Conservation (phyloP, 768 basidiomycete genomes). For the Erythrobasidium yunnanense region DNA sequence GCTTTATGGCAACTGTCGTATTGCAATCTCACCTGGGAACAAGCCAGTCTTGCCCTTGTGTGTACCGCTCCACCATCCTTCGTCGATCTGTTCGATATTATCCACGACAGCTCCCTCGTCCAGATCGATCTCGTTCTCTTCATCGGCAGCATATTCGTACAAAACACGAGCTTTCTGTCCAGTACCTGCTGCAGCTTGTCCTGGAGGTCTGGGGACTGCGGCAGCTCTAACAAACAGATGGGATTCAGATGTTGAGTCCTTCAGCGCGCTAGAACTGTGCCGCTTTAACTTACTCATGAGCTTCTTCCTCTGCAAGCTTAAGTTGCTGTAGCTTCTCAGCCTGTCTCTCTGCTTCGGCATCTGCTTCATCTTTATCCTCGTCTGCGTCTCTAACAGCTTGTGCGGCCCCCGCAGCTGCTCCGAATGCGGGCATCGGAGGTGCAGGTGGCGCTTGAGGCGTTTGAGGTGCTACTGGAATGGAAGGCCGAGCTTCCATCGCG, state of each 20-base stretch:
- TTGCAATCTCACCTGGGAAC: conserved; percentile 69
- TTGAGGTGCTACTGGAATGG: neutral
- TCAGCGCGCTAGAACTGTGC: neutral
- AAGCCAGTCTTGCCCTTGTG: conserved; percentile 65
- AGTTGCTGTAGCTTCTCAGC: conserved; percentile 17
- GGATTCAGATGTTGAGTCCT: neutral
- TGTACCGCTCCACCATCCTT: conserved; percentile 82
- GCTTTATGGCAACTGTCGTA: too few relatives aligned
- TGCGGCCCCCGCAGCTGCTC: conserved; percentile 32
- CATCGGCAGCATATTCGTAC: conserved; percentile 70
- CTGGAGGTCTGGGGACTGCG: conserved; percentile 29
- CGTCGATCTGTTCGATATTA: conserved; percentile 70
- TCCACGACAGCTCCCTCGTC: conserved; percentile 70
- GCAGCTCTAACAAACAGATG: neutral
- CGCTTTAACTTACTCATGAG: conserved; percentile 17
- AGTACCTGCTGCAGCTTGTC: conserved; percentile 26
- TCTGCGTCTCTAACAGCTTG: conserved; percentile 37
- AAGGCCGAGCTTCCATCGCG: conserved; percentile 26
- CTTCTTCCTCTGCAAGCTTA: conserved; percentile 25
- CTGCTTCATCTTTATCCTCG: conserved; percentile 16
- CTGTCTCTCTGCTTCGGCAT: conserved; percentile 1
- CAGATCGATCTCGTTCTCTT: conserved; percentile 75
- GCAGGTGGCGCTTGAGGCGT: neutral
- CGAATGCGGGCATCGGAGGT: conserved; percentile 38
- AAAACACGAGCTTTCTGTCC: conserved; percentile 64